Conservation (phyloP, 1,284 basidiomycete genomes). For the Cutaneotrichosporon cyanovorans region DNA sequence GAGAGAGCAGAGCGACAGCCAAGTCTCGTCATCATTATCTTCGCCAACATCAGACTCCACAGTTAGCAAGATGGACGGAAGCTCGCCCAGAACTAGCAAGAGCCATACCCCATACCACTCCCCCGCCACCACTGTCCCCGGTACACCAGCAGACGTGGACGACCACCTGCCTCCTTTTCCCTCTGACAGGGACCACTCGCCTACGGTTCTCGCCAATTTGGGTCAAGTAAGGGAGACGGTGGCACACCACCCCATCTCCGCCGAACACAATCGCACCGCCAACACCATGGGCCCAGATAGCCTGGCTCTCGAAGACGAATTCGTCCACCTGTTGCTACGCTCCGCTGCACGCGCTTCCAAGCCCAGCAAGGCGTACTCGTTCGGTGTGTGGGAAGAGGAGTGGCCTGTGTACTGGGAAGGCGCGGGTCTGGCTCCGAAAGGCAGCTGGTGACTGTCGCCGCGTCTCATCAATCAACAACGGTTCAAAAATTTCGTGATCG, state of each 20-base stretch:
- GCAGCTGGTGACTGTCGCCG: constrained; percentile 1
- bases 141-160: neutral
- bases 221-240: too few species aligned
- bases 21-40: too few species aligned
- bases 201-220: too few species aligned
- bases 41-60: too few species aligned
- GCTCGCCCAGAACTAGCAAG: too few species aligned
- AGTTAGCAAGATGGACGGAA: too few species aligned
- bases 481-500: too few species aligned
- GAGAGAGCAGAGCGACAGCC: too few species aligned
- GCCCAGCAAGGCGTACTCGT: neutral
- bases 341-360: neutral
- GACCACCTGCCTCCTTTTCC: neutral
- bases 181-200: neutral
- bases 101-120: too few species aligned
- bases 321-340: constrained; percentile 3
- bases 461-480: too few species aligned
- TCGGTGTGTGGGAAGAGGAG: constrained; percentile 13
- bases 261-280: neutral
- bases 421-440: constrained; percentile 7
- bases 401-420: constrained; percentile 23
- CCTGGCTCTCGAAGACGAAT: constrained; percentile 6
- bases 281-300: neutral
- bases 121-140: too few species aligned
- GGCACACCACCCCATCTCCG: neutral